Evolutionary conservation across 2,329 filamentous ascomycete genomes (phyloP), one percentile per base, ranked within the genome.

Genomic region (Lasiodiplodia hormozganensis): DNA sequence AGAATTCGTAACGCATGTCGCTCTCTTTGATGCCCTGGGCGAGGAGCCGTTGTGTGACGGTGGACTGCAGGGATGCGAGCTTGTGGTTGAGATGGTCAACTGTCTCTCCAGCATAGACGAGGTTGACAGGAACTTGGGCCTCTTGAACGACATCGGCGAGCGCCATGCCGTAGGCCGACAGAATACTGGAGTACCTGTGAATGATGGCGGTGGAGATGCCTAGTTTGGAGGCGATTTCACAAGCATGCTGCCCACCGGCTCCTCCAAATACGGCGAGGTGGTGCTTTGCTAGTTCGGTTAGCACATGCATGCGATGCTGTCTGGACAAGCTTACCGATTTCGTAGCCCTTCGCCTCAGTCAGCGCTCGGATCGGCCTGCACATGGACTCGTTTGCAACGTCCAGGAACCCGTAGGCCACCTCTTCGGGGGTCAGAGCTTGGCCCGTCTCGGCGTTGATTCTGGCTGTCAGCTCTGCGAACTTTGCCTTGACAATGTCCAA

Each of bases 71-170:
- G 16, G 53, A 49, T 18, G 57, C 40, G 21, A 67, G 65, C 54
- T 57, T 58, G 14, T 54, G 16, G 52, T 49, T 28, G 3, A 97
- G 85, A 56, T 92, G 90, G 21, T 89, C 85, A 86, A 97, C 92
- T 79, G 94, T 96, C 31, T 80, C 80, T 73, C 89, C 87, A 16
- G 97, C 82, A 49, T 89, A 88, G 1, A 85, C 82, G 69, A 85
- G 86, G 0, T 86, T 88, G 73, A 88, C 87, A 5, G 92, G 91
- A 75, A 94, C 92, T 75, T 97, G 94, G 31, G 91, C 86, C 80
- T 97, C 65, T 34, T 67, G 52, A 25, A 67, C 65, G 14, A 57
- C 16, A 40, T 67, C 65, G 14, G 65, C 65, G 14, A 67, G 65
- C 10, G 65, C 80, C 75, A 84, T 83, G 0, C 94, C 82, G 28